These are phyloP conservation scores for Dactylonectria macrodidyma DNA, from an alignment of 2,329 filamentous ascomycete genomes.

Conservation along the genomic window DNA sequence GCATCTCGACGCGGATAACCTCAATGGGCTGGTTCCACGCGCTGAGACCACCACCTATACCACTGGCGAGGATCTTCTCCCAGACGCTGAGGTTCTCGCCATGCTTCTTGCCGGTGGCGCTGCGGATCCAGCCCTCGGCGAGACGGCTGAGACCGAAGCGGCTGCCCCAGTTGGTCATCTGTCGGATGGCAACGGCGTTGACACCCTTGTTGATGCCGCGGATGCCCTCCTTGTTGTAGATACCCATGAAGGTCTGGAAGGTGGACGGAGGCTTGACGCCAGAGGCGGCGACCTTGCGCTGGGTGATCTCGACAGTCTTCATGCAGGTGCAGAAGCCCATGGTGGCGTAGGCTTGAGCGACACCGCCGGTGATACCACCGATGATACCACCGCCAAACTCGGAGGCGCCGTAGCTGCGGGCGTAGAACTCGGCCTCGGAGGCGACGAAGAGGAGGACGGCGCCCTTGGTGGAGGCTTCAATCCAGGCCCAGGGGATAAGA, in stretches of 20 bases:
- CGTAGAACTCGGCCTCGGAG: conserved; percentile 97
- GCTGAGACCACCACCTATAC: conserved; percentile 91
- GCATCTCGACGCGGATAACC: conserved; percentile 99
- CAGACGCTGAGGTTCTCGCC: conserved; percentile 81
- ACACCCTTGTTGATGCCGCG: conserved; percentile 98
- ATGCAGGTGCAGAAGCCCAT: conserved; percentile 99
- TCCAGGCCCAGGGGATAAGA: conserved; percentile 99
- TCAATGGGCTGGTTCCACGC: conserved; percentile 99
- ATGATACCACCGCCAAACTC: conserved; percentile 91
- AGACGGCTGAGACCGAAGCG: conserved; percentile 95
- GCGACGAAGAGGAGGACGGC: conserved; percentile 99
- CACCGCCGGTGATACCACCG: conserved; percentile 93
- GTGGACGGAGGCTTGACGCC: conserved; percentile 92
- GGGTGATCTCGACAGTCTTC: conserved; percentile 99
- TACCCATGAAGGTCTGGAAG: conserved; percentile 95
- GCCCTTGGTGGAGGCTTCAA: conserved; percentile 99
- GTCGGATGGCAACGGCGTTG: conserved; percentile 97
- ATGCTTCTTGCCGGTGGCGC: conserved; percentile 82
- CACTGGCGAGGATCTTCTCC: conserved; percentile 92
- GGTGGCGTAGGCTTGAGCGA: conserved; percentile 98
- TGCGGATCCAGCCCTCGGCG: conserved; percentile 90
- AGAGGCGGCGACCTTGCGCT: conserved; percentile 90
- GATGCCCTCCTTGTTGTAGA: conserved; percentile 95
- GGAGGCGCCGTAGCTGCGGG: conserved; percentile 84
- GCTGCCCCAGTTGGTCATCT: conserved; percentile 99